Evolutionary conservation across 495 filamentous ascomycete genomes (phyloP), one percentile per base, ranked within the genome.

Genomic region (Trichoderma asperelloides): DNA sequence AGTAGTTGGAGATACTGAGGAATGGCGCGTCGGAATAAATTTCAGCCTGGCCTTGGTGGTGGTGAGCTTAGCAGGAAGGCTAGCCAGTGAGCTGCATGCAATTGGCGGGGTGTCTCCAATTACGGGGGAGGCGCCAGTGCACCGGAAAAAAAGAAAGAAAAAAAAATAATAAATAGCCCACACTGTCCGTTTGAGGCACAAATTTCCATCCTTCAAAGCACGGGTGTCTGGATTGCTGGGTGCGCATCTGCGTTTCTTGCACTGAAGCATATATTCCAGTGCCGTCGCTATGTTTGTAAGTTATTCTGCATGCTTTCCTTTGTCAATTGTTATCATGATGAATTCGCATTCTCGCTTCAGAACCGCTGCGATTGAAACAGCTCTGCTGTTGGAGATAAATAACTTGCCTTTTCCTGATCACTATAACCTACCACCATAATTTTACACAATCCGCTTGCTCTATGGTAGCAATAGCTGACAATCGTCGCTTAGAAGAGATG

Each of bases 321-420:
- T 66, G 0, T 51, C 7, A 51, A 37, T 15, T 47, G 3, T 63
- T 40, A 28, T 51, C 7, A 63, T 67, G 66, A 67, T 67, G 47
- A 62, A 62, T 40, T 40, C 25, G 49, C 45, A 66, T 23, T 21
- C 27, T 63, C 57, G 55, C 57, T 62, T 63, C 37, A 67, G 66
- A 67, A 67, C 66, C 66, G 66, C 66, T 67, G 66, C 66, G 66
- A 67, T 62, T 67, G 66, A 67, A 41, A 47, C 66, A 47, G 49
- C 49, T 60, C 23, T 66, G 47, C 47, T 63, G 65, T 60, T 47
- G 11, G 65, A 62, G 65, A 67, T 67, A 23, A 55, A 60, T 16
- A 67, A 57, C 40, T 9, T 41, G 47, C 65, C 21, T 23, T 62
- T 45, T 33, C 23, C 55, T 67, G 57, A 66, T 23, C 47, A 8